Evolutionary conservation across 2,329 filamentous ascomycete genomes (phyloP).

Genomic region (Aureobasidium sp.): DNA sequence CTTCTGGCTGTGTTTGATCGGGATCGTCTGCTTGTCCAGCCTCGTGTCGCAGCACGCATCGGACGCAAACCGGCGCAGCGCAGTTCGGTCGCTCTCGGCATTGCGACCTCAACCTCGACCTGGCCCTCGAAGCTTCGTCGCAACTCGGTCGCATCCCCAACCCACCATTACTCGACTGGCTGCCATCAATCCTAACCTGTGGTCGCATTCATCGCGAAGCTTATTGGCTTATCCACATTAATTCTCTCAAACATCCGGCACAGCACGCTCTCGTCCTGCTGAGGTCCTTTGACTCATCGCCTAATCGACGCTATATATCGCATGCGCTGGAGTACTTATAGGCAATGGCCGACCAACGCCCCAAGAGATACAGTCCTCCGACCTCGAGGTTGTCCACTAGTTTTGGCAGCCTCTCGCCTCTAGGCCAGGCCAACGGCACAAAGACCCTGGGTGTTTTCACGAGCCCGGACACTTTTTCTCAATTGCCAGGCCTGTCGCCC

Average conservation of each 20-base stretch:
- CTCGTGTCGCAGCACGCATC: neutral
- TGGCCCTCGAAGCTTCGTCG: slow-evolving; percentile 9
- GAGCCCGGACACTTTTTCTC: slow-evolving; percentile 16
- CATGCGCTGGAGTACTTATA: neutral
- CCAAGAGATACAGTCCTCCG: slow-evolving; percentile 6
- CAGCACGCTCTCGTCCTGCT: neutral
- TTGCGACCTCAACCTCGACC: neutral
- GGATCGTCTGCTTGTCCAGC: neutral
- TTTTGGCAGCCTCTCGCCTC: neutral
- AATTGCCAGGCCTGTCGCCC: slow-evolving; percentile 35
- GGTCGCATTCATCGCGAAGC: neutral
- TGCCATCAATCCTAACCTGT: neutral
- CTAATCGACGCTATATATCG: neutral
- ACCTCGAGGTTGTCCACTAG: neutral
- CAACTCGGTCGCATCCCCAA: neutral
- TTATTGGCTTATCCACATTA: neutral
- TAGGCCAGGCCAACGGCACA: neutral
- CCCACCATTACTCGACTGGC: neutral
- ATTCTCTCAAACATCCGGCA: neutral
- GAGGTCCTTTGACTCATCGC: neutral
- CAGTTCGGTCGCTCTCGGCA: slow-evolving; percentile 7
- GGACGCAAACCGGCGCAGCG: slow-evolving; percentile 1
- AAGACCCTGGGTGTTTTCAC: slow-evolving; percentile 17
- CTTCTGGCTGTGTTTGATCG: neutral
- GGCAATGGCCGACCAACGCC: slow-evolving; percentile 11